phyloP scores from a whole-genome alignment of 306 rosid species.

The Inga laurina region DNA sequence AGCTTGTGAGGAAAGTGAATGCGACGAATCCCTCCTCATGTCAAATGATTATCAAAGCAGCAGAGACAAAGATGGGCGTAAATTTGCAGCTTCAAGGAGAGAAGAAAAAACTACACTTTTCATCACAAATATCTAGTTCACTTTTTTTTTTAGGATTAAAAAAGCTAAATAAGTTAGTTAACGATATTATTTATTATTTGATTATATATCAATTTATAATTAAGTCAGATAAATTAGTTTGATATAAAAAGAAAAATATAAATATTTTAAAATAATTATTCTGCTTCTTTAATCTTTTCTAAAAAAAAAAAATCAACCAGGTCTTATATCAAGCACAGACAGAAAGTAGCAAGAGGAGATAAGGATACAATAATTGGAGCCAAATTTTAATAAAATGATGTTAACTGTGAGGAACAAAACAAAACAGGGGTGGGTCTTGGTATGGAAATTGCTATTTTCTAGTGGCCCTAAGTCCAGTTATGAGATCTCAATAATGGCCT shows the following conservation, averaged over 20 bases:
- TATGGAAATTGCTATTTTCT: neutral
- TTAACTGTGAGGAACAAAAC: neutral
- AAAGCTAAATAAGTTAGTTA: no score
- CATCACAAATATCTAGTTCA: accelerated
- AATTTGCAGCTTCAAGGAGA: neutral
- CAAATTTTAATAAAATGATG: neutral
- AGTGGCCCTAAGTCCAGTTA: neutral
- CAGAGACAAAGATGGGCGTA: neutral
- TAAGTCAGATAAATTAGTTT: no score
- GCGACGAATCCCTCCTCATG: neutral
- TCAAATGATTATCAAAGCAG: neutral
- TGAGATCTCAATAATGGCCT: neutral
- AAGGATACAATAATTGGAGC: neutral
- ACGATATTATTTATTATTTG: no score
- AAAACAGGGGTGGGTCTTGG: neutral
- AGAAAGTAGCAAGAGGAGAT: neutral
- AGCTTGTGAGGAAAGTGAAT: neutral
- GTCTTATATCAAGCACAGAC: no score
- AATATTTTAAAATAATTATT: no score
- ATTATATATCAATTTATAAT: no score
- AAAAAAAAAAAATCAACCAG: no score
- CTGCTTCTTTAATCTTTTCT: no score
- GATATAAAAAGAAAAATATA: no score
- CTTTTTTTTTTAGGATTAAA: no score
- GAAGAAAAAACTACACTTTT: neutral